A percentile compares a stretch with the other conserved stretches of the same genome.
Conservation (phyloP, 2,329 filamentous ascomycete species). For the Salinomyces thailandicus region DNA sequence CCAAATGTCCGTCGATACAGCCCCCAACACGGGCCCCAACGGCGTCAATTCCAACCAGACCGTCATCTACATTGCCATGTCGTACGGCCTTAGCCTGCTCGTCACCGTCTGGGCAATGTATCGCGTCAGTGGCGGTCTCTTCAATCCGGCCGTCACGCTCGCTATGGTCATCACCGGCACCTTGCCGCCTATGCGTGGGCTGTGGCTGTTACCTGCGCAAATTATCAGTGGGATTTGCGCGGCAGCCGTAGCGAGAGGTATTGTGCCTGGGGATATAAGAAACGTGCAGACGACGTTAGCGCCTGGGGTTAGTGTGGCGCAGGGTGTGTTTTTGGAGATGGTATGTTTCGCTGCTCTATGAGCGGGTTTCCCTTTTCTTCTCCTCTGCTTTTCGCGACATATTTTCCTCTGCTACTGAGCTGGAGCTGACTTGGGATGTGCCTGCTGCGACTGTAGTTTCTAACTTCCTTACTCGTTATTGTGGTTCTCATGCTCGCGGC, state of each 20-base stretch:
- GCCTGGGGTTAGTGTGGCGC: constrained; percentile 17
- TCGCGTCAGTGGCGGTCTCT: constrained; percentile 19
- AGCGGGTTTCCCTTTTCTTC: no score
- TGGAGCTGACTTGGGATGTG: neutral
- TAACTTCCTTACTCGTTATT: constrained; percentile 23
- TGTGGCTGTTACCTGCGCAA: constrained; percentile 21
- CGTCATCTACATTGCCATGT: constrained; percentile 21
- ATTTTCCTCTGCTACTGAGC: no score
- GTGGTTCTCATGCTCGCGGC: constrained; percentile 27
- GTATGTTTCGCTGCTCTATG: constrained; percentile 6
- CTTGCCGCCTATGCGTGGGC: constrained; percentile 17
- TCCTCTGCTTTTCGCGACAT: no score
- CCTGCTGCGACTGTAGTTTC: constrained; percentile 11
- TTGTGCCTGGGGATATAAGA: constrained; percentile 23
- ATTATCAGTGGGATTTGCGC: constrained; percentile 23
- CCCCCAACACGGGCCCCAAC: constrained; percentile 10
- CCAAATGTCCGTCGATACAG: constrained; percentile 15
- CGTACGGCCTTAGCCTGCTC: constrained; percentile 23
- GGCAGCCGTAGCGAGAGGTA: constrained; percentile 19
- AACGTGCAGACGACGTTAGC: constrained; percentile 21
- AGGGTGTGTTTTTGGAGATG: constrained; percentile 27
- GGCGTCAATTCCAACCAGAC: constrained; percentile 14
- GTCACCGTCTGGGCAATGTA: constrained; percentile 24
- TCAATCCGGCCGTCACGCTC: constrained; percentile 25
- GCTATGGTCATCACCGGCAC: constrained; percentile 21